These are phyloP conservation scores for Teunomyces barrocoloradensis DNA, from an alignment of 805 yeast species.

Conservation along the genomic window DNA sequence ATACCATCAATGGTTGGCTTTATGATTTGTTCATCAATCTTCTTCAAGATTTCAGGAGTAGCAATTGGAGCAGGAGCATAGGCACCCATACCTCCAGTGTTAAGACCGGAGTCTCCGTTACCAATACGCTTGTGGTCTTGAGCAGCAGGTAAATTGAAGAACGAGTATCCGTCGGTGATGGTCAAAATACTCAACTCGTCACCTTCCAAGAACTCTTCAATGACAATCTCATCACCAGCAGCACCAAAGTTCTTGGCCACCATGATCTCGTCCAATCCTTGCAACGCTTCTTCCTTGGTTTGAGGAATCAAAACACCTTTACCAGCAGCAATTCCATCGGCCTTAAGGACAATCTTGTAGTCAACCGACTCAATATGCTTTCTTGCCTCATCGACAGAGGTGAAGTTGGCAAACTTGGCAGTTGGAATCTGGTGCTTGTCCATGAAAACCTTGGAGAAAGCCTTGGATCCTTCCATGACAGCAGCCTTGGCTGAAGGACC, in stretches of 20 bases:
- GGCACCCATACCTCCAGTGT: constrained; percentile 99
- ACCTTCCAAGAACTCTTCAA: constrained; percentile 95
- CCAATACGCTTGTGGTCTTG: constrained; percentile 98
- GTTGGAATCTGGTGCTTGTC: constrained; percentile 89
- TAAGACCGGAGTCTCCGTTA: constrained; percentile 88
- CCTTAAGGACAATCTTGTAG: constrained; percentile 87
- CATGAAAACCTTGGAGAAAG: constrained; percentile 93
- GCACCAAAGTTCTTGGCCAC: constrained; percentile 81
- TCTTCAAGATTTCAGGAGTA: constrained; percentile 64
- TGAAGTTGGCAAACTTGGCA: constrained; percentile 84
- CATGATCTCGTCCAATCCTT: constrained; percentile 86
- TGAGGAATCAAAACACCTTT: constrained; percentile 96
- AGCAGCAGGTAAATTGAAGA: constrained; percentile 89
- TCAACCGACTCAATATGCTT: constrained; percentile 61
- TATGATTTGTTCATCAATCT: constrained; percentile 72
- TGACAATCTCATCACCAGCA: constrained; percentile 91
- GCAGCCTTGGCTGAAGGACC: constrained; percentile 96
- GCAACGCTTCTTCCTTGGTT: constrained; percentile 76
- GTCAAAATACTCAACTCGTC: constrained; percentile 94
- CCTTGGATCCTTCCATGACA: constrained; percentile 92
- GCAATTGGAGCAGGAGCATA: constrained; percentile 98
- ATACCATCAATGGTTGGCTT: constrained; percentile 93
- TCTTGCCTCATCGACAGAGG: constrained; percentile 70
- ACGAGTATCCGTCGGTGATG: constrained; percentile 89
- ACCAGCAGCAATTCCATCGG: constrained; percentile 98